These are phyloP conservation scores for Scutellaria barbata DNA, from an alignment of 257 asterid genomes.

Conservation along the genomic window DNA sequence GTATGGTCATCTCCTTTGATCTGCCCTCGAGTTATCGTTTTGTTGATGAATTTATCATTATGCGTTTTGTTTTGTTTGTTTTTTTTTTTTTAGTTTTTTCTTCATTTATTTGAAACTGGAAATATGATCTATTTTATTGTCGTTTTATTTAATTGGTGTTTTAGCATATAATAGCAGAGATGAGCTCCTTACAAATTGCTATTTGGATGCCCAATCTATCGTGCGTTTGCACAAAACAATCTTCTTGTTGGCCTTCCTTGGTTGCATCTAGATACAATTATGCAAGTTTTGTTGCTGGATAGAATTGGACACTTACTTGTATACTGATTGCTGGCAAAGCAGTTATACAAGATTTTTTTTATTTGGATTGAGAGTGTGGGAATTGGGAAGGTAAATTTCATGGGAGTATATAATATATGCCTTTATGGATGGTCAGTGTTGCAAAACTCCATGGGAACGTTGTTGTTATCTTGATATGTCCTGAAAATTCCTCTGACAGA, in stretches of 20 bases:
- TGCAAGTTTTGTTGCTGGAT: constrained; percentile 3
- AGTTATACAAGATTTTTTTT: too few species aligned
- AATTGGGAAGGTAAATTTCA: neutral
- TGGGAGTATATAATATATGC: neutral
- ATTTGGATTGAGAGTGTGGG: neutral
- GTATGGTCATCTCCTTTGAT: constrained; percentile 33
- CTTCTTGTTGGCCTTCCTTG: constrained; percentile 12
- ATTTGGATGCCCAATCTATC: too few species aligned
- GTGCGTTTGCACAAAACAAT: too few species aligned
- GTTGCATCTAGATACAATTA: constrained; percentile 13
- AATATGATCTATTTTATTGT: neutral
- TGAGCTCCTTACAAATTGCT: too few species aligned
- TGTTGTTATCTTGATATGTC: neutral
- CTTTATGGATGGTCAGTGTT: neutral
- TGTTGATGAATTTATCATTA: neutral
- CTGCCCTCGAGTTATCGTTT: neutral
- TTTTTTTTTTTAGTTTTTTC: neutral
- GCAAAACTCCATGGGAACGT: neutral
- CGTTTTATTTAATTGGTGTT: too few species aligned
- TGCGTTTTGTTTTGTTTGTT: neutral
- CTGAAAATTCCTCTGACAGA: too few species aligned
- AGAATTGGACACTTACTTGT: neutral
- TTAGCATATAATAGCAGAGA: too few species aligned
- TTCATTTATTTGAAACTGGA: too few species aligned
- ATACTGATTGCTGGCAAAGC: neutral